Evolutionary conservation across 2,329 filamentous ascomycete species (phyloP).

Genomic region (Colletotrichum gloeosporioides): DNA sequence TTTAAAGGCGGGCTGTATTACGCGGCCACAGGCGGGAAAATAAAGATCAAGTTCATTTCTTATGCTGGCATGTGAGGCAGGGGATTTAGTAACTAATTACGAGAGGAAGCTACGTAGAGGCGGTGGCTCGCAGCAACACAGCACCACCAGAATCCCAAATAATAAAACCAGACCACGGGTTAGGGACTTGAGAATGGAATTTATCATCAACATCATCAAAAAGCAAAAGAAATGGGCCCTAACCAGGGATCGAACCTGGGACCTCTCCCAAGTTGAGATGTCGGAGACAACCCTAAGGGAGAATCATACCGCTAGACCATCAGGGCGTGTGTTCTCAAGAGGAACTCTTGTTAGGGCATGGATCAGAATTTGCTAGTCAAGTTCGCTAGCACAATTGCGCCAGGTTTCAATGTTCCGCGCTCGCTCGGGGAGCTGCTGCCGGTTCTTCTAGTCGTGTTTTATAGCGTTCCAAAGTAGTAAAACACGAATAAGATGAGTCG

Average conservation of each 20-base stretch:
- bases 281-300: not conserved
- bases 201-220: not conserved
- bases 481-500: not conserved
- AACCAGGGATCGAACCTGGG: constrained; percentile 10
- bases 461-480: not conserved
- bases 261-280: not conserved
- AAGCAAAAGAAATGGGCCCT: not conserved
- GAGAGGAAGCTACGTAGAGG: too few species aligned
- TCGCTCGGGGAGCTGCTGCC: not conserved
- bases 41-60: too few species aligned
- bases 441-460: not conserved
- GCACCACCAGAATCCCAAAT: too few species aligned
- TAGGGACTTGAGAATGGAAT: too few species aligned
- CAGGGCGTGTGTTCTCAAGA: not conserved
- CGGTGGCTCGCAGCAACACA: too few species aligned
- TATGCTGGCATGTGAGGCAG: too few species aligned
- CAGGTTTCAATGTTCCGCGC: not conserved
- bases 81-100: too few species aligned
- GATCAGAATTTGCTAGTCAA: rapidly evolving
- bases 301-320: constrained; percentile 13
- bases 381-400: not conserved
- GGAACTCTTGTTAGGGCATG: rapidly evolving
- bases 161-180: too few species aligned
- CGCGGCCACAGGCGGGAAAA: rapidly evolving
- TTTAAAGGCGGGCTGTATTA: not conserved